Percentiles rank a stretch among this genome's conserved stretches.
Evolutionary conservation across 257 asterid species (phyloP).

Genomic region (Lycium ferocissimum): DNA sequence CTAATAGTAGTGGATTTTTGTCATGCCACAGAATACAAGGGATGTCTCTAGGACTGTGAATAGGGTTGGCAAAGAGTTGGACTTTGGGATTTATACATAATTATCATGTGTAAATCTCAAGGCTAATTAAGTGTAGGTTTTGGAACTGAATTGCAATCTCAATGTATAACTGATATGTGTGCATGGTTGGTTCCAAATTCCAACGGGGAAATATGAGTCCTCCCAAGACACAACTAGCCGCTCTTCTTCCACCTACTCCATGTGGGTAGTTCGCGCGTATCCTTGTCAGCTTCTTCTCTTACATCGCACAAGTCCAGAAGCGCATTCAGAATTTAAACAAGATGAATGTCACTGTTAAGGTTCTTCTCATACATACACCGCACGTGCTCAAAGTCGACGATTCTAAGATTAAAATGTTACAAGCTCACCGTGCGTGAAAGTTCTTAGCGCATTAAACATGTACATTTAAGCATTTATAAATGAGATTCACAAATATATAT

Average conservation of each 20-base stretch:
- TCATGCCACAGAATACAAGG: conserved; percentile 46
- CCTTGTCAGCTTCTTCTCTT: conserved; percentile 29
- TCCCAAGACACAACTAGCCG: conserved; percentile 36
- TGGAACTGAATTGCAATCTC: not conserved
- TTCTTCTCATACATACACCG: too few species aligned
- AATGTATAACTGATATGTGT: not conserved
- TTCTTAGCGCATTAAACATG: too few species aligned
- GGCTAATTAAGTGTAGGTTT: not conserved
- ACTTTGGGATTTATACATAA: conserved; percentile 31
- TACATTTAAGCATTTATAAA: too few species aligned
- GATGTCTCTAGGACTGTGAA: conserved; percentile 3
- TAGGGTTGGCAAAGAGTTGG: conserved; percentile 27
- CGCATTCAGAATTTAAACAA: not conserved
- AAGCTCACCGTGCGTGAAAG: too few species aligned
- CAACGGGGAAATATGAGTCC: conserved; percentile 40
- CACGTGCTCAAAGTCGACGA: too few species aligned
- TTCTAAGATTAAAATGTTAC: too few species aligned
- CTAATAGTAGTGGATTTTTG: not conserved
- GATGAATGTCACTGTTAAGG: not conserved
- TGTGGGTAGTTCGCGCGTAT: conserved; percentile 42
- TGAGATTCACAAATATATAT: not conserved
- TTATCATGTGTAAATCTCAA: conserved; percentile 21
- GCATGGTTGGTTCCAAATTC: conserved; percentile 38
- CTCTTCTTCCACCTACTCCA: conserved; percentile 47
- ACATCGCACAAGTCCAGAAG: fast-evolving